These are phyloP conservation scores for Tuber microsphaerosporum DNA, from an alignment of 495 filamentous ascomycete species.

Conservation along the genomic window DNA sequence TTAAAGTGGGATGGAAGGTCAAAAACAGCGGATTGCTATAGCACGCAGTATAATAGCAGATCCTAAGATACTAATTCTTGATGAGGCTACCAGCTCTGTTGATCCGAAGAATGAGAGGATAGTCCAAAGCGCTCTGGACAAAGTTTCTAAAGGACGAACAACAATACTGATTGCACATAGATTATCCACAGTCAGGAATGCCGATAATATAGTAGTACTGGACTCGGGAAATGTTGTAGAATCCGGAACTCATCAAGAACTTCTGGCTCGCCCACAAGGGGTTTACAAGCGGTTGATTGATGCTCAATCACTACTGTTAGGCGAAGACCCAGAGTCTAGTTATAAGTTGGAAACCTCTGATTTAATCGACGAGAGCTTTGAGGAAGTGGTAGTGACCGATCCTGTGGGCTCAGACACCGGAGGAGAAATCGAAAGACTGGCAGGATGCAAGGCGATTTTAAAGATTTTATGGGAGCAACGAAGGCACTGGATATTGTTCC, in stretches of 20 bases:
- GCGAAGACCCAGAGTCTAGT: background rate
- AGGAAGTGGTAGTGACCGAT: background rate
- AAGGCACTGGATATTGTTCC: constrained; percentile 47
- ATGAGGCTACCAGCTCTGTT: constrained; percentile 69
- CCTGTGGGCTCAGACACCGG: background rate
- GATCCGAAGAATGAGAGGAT: constrained; percentile 54
- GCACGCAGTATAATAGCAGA: constrained; percentile 67
- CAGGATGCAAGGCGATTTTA: constrained; percentile 44
- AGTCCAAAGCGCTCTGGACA: constrained; percentile 54
- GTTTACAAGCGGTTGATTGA: constrained; percentile 38
- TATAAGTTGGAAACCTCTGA: background rate
- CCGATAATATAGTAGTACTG: constrained; percentile 61
- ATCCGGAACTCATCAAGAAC: constrained; percentile 72
- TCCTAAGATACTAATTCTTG: constrained; percentile 72
- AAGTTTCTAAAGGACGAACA: constrained; percentile 51
- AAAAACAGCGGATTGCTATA: constrained; percentile 47
- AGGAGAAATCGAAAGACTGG: constrained; percentile 15
- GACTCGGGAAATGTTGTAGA: constrained; percentile 54
- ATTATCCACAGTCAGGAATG: constrained; percentile 54
- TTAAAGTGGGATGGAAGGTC: background rate
- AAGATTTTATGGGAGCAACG: constrained; percentile 49
- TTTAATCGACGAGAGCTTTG: background rate
- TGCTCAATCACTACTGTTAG: constrained; percentile 31
- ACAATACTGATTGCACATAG: constrained; percentile 59
- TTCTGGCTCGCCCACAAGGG: constrained; percentile 50